phyloP scores from a whole-genome alignment of 192 early-diverging fungal species.

The Funneliformis geosporum region DNA sequence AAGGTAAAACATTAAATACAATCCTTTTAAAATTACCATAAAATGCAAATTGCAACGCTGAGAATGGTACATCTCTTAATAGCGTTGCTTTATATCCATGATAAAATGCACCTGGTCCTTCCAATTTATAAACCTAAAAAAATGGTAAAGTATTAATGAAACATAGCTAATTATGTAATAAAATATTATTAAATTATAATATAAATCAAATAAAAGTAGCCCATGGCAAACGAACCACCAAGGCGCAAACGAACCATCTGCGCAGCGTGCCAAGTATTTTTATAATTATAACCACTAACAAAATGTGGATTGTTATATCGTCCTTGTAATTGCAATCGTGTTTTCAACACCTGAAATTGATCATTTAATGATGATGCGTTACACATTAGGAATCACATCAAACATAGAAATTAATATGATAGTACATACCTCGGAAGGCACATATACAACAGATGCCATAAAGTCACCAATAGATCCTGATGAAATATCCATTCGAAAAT shows the following conservation, averaged over 20 bases:
- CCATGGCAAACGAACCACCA: constrained; percentile 21
- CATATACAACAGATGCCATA: constrained; percentile 58
- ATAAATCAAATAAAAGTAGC: not conserved
- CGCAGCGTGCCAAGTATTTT: constrained; percentile 63
- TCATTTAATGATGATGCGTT: not conserved
- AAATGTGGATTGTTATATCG: constrained; percentile 67
- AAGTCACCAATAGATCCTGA: constrained; percentile 56
- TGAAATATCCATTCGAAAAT: not conserved
- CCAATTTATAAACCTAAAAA: constrained; percentile 56
- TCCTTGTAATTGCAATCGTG: constrained; percentile 78
- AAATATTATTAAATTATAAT: not conserved
- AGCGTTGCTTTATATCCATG: constrained; percentile 61
- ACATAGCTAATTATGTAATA: not conserved
- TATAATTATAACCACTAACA: constrained; percentile 72
- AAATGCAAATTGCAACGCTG: constrained; percentile 61
- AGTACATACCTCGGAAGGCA: constrained; percentile 54
- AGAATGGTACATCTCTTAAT: constrained; percentile 59
- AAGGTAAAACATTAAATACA: not conserved
- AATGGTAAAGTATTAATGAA: not conserved
- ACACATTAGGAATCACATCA: not conserved
- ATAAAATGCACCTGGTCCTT: constrained; percentile 62
- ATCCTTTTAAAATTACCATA: constrained; percentile 46
- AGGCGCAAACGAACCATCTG: constrained; percentile 45
- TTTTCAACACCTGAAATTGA: constrained; percentile 54
- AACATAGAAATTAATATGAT: not conserved